A percentile compares a stretch with the other conserved stretches of the same genome.
phyloP scores from a whole-genome alignment of 2,329 filamentous ascomycete genomes.

The Epichloe scottii region DNA sequence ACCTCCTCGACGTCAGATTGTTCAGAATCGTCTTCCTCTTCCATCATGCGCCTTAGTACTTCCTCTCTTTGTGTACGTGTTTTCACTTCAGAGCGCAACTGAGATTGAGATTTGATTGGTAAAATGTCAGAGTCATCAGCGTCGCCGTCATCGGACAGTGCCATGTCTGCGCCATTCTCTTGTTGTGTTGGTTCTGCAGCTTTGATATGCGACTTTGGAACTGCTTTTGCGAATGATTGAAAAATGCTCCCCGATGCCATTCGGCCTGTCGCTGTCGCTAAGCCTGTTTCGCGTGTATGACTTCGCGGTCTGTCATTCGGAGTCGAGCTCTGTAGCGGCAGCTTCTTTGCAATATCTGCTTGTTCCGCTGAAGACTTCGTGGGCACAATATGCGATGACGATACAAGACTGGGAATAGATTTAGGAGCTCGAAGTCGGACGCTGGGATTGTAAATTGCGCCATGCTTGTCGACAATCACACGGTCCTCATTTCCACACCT shows the following conservation, averaged over 20 bases:
- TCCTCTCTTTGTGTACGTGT: conserved; percentile 26
- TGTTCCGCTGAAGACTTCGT: background rate
- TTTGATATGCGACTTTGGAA: conserved; percentile 23
- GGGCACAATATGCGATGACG: background rate
- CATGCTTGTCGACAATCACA: background rate
- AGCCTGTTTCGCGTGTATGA: background rate
- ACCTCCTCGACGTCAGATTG: conserved; percentile 26
- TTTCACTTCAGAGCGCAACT: conserved; percentile 15
- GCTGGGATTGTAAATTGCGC: conserved; percentile 3
- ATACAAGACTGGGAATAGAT: background rate
- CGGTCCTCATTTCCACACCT: background rate
- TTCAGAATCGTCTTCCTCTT: conserved; percentile 41
- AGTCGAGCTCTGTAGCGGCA: conserved; percentile 11
- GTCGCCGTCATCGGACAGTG: conserved; percentile 28
- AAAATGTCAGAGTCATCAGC: conserved; percentile 25
- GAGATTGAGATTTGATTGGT: conserved; percentile 12
- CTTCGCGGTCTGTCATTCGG: conserved; percentile 14
- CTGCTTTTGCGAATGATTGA: conserved; percentile 62
- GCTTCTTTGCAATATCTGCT: conserved; percentile 18
- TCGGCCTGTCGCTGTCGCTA: conserved; percentile 34
- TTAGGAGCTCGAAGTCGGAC: conserved; percentile 4
- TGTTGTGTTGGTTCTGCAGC: conserved; percentile 32
- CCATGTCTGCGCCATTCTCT: conserved; percentile 18
- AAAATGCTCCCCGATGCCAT: conserved; percentile 54
- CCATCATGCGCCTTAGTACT: conserved; percentile 32